A percentile compares a stretch with the other conserved stretches of the same genome.
Conservation (phyloP, 441 rosid species). For the Gossypium lobatum region DNA sequence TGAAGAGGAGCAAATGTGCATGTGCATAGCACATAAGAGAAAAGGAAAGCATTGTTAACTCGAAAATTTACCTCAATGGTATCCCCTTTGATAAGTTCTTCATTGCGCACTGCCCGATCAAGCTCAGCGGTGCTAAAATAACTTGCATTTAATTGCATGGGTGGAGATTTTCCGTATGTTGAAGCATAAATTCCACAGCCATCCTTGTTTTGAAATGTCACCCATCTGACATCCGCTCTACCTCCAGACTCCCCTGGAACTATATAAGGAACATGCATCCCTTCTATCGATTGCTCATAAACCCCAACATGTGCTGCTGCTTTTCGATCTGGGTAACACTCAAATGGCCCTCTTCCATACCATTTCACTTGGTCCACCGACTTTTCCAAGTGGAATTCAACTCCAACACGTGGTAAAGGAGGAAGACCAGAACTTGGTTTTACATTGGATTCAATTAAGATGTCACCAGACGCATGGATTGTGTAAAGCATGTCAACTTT, state of each 20-base stretch:
- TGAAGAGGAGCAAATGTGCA: not conserved
- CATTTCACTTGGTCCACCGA: slow-evolving; percentile 63
- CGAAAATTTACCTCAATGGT: slow-evolving; percentile 59
- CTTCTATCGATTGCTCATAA: slow-evolving; percentile 53
- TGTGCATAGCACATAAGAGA: not conserved
- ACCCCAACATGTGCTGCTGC: slow-evolving; percentile 80
- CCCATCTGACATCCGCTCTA: slow-evolving; percentile 95
- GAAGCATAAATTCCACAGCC: slow-evolving; percentile 86
- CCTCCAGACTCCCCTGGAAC: slow-evolving; percentile 89
- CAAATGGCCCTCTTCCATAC: slow-evolving; percentile 97
- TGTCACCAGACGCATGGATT: slow-evolving; percentile 69
- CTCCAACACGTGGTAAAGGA: slow-evolving; percentile 84
- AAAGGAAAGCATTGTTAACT: not conserved
- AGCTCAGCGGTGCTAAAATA: slow-evolving; percentile 65
- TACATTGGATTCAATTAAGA: slow-evolving; percentile 61
- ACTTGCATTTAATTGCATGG: slow-evolving; percentile 95
- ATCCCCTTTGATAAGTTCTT: slow-evolving; percentile 66
- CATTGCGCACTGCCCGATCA: slow-evolving; percentile 65
- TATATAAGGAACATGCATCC: slow-evolving; percentile 90
- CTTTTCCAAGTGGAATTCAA: slow-evolving; percentile 68
- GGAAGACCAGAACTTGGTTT: slow-evolving; percentile 70
- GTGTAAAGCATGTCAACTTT: slow-evolving; percentile 50
- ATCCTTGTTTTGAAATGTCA: slow-evolving; percentile 60
- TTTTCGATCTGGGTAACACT: slow-evolving; percentile 95
- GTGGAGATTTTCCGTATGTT: slow-evolving; percentile 59